These are phyloP conservation scores for Meyerozyma carpophila DNA, from an alignment of 1,139 yeast species.

Conservation along the genomic window DNA sequence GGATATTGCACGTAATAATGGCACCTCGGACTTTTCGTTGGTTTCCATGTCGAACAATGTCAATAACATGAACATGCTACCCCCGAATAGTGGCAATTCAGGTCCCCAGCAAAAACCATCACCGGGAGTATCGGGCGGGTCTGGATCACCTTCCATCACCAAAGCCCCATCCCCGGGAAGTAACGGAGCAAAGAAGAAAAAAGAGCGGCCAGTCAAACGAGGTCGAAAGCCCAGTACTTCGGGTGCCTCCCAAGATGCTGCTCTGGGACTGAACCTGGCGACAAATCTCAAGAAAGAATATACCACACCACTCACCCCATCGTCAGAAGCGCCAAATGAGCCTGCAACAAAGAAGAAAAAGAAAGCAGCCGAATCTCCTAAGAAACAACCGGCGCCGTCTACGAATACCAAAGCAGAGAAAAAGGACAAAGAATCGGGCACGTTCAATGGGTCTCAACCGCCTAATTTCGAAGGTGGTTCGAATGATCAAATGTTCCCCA, in stretches of 20 bases:
- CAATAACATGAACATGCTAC: slow-evolving; percentile 8
- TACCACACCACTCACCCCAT: slow-evolving; percentile 39
- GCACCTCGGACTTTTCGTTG: slow-evolving; percentile 6
- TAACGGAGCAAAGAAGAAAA: slow-evolving; percentile 21
- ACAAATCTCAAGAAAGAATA: slow-evolving; percentile 24
- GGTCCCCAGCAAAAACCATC: slow-evolving; percentile 18
- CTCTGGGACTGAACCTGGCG: slow-evolving; percentile 3
- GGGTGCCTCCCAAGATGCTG: slow-evolving; percentile 7
- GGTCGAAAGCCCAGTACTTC: slow-evolving; percentile 30
- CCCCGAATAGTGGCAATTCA: neutral
- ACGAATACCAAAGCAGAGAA: neutral
- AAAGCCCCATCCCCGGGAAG: slow-evolving; percentile 31
- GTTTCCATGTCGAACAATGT: neutral
- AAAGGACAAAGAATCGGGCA: neutral
- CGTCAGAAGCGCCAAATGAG: slow-evolving; percentile 31
- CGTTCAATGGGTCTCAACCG: neutral
- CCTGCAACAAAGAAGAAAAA: slow-evolving; percentile 6
- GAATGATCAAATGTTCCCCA: slow-evolving; percentile 1
- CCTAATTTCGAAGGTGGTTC: neutral
- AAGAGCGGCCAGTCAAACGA: slow-evolving; percentile 26
- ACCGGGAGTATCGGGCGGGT: slow-evolving; percentile 17
- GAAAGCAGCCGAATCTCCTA: slow-evolving; percentile 7
- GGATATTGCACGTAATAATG: slow-evolving; percentile 42
- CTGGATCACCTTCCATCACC: slow-evolving; percentile 11
- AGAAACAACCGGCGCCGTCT: slow-evolving; percentile 4